A percentile compares a stretch with the other conserved stretches of the same genome.
These are phyloP conservation scores for Hygrophila difformis DNA, from an alignment of 257 asterid genomes.

Conservation along the genomic window DNA sequence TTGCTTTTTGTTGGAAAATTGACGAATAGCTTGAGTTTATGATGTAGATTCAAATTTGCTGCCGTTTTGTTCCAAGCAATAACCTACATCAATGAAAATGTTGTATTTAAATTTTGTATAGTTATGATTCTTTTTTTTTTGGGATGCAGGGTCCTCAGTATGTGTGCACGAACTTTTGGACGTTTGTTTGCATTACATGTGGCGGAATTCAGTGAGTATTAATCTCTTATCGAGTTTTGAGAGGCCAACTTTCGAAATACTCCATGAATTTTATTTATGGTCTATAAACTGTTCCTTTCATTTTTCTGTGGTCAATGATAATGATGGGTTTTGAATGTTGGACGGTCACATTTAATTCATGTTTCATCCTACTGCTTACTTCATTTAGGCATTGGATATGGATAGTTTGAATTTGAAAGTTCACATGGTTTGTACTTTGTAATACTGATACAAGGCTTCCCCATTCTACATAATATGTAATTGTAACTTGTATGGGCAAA, in stretches of 20 bases:
- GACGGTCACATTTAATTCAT: neutral
- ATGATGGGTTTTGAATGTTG: neutral
- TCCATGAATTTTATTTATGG: no score
- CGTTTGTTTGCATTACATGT: slow-evolving; percentile 86
- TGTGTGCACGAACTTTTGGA: slow-evolving; percentile 91
- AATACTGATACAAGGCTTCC: no score
- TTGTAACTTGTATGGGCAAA: neutral
- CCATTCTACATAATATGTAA: no score
- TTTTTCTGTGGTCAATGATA: neutral
- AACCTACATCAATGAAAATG: neutral
- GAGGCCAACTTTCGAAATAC: no score
- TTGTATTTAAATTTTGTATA: neutral
- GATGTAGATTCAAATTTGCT: neutral
- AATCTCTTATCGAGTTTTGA: slow-evolving; percentile 2
- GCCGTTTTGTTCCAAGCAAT: neutral
- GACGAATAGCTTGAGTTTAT: neutral
- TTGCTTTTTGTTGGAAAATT: slow-evolving; percentile 1
- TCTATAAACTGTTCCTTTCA: neutral
- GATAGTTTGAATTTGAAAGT: no score
- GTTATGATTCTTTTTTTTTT: neutral
- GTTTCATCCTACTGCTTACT: no score
- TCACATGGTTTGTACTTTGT: no score
- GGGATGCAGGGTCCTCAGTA: slow-evolving; percentile 92
- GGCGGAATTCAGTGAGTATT: slow-evolving; percentile 87
- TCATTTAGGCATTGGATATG: neutral